Base-by-base conservation (phyloP, 257 asterid species). In the Rhazya stricta region DNA sequence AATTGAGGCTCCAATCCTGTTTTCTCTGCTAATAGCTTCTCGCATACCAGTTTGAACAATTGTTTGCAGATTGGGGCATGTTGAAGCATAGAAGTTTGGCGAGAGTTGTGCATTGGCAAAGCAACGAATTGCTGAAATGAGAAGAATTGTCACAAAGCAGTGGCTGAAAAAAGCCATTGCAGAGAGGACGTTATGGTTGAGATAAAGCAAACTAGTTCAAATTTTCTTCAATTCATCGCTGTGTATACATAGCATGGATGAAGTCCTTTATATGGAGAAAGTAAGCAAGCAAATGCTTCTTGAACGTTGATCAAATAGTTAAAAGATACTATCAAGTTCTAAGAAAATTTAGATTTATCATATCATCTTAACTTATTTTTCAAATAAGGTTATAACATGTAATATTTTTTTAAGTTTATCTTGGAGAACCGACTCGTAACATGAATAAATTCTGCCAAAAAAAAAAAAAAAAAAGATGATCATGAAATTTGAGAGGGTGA, bases 1-100 rank as follows among this genome's bases (percentile, higher is more conserved):
- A 46, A 89, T 74, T 0, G 96, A 90, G 7, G 93, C 91, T 18
- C 81, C 89, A 48, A 88, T 76, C 63, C 92, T 81, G 0, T 58
- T 37, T 67, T 88, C 96, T 30, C 77, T 78, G 42, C 27, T 54
- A 58, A 86, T 81, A 3, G 92, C 91, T 79, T 83, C 80, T 30
- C 62, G 60, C 87, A 89, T 81, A 23, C 83, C 85, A 3, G 6
- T 71, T 1, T 80, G 80, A 9, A 89, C 91, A 10, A 85, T 88
- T 19, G 34, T n/a, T 61, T 73, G 73, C 32, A 88, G 76, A 74
- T 69, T 84, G 21, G 86, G 90, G 74, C 96, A 89, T 0, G 85
- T 76, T 5, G 82, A 13, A 13, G 76, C 83, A 63, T 89, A 88
- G 74, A 86, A 86, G 48, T 56, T 85, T 16, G 85, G 46, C 1